Conservation (phyloP, 2,329 filamentous ascomycete genomes). For the Fonsecaea pugnacius region DNA sequence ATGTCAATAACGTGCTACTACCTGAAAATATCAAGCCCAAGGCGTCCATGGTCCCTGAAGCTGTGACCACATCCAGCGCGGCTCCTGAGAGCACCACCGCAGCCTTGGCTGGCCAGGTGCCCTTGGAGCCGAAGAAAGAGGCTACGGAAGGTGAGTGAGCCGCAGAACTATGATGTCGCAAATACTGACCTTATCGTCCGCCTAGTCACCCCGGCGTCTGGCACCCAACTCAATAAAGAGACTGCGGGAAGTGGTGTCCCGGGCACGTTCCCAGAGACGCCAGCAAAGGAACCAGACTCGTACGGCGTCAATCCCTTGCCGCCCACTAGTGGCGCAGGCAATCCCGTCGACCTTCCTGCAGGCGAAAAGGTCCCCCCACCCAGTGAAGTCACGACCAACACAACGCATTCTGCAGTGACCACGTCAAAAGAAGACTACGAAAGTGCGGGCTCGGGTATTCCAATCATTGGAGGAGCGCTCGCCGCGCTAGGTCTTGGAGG, state of each 20-base stretch:
- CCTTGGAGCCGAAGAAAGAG: constrained; percentile 40
- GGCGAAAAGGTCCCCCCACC: constrained; percentile 75
- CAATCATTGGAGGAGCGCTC: constrained; percentile 48
- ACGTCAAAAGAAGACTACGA: constrained; percentile 87
- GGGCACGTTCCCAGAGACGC: constrained; percentile 74
- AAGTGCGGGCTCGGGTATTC: constrained; percentile 61
- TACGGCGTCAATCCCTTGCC: constrained; percentile 61
- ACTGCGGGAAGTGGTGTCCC: constrained; percentile 53
- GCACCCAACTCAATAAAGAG: constrained; percentile 38
- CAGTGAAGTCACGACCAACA: constrained; percentile 67
- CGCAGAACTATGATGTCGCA: constrained; percentile 48
- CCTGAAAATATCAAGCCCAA: constrained; percentile 67
- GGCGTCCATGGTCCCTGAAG: constrained; percentile 22
- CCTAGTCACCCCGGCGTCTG: constrained; percentile 21
- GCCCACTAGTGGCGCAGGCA: constrained; percentile 64
- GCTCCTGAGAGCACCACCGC: constrained; percentile 74
- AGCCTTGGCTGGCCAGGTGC: constrained; percentile 48
- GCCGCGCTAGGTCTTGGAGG: constrained; percentile 50
- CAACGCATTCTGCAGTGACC: constrained; percentile 67
- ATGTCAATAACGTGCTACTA: constrained; percentile 89
- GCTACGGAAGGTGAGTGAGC: constrained; percentile 33
- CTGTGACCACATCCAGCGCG: constrained; percentile 61
- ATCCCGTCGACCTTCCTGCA: constrained; percentile 77
- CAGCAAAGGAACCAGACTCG: constrained; percentile 43
- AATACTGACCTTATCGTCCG: constrained; percentile 61